These are phyloP conservation scores for Euptelea pleiosperma DNA, from an alignment of 164 flowering plant genomes.

Conservation along the genomic window DNA sequence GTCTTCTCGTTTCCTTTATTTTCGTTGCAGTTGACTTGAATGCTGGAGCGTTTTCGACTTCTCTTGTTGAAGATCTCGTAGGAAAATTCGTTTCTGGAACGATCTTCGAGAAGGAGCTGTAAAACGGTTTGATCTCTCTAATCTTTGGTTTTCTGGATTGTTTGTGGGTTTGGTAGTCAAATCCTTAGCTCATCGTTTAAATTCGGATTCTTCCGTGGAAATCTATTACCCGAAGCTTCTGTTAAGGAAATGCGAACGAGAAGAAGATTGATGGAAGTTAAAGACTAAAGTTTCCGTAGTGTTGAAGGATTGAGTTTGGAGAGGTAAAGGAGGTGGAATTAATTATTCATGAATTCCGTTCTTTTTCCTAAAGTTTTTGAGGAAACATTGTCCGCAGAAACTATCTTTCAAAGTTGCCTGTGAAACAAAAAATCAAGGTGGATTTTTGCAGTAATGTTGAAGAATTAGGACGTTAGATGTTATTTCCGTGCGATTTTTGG, in stretches of 20 bases:
- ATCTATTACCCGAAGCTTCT: no score
- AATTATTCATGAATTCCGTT: no score
- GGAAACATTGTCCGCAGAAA: no score
- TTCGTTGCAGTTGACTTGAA: slow-evolving; percentile 4
- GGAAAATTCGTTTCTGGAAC: background rate
- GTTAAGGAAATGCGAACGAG: no score
- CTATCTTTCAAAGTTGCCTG: no score
- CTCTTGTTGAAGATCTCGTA: slow-evolving; percentile 1
- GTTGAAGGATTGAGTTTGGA: no score
- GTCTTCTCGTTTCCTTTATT: background rate
- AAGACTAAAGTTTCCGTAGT: no score
- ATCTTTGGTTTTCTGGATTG: background rate
- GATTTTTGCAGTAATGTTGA: no score
- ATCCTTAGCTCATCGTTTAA: background rate
- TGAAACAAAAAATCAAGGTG: no score
- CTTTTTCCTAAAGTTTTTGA: no score
- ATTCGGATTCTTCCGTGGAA: background rate
- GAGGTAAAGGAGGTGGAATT: no score
- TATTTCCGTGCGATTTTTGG: background rate
- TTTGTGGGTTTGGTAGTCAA: background rate
- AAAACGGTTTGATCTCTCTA: slow-evolving; percentile 1
- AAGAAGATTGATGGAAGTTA: no score
- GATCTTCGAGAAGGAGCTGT: slow-evolving; percentile 6
- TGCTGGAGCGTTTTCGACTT: background rate
- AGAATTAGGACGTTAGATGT: background rate